Evolutionary conservation across 2,329 filamentous ascomycete genomes (phyloP), one percentile per base, ranked within the genome.

Genomic region (Stemphylium beticola): DNA sequence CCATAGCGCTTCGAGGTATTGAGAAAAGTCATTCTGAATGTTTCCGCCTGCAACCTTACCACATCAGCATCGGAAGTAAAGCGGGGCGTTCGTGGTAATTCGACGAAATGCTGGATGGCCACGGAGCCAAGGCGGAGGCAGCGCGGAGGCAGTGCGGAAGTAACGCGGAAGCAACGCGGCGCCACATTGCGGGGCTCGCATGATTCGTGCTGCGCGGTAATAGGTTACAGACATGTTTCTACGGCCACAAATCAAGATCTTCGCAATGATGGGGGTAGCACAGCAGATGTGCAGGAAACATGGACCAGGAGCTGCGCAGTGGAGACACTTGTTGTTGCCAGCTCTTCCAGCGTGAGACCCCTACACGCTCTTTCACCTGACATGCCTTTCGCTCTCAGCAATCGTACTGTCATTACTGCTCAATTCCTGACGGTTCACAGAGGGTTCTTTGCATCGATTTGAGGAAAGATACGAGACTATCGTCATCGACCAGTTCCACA

Each of bases 81-180:
- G 18, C 39, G 38, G 43, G 53, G 38, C 14, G 5, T 14, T 12
- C 20, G n/a, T 14, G 3, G 12, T 43, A 5, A 9, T 31, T n/a
- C 14, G 24, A 4, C 12, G 11, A 26, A 31, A 20, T n/a, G 10
- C 14, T 43, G 12, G 48, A 8, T 29, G 40, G 36, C 46, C 42
- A 29, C 48, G 48, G 53, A 57, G 18, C 31, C 43, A 50, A 53
- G 45, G 41, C 60, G 65, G 61, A 62, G 54, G 49, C 61, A 62
- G 61, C 49, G n/a, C 58, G 64, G 66, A 53, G 12, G 32, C 40
- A 49, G 18, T 22, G 41, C 55, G 57, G 62, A 39, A 45, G 37
- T 18, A 45, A 41, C 36, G 47, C 22, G 22, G 22, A 24, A 24
- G 22, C 6, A 24, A 24, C 22, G 22, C 22, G 22, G 22, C 22